Evolutionary conservation across 495 filamentous ascomycete genomes (phyloP).

Genomic region (Glutinoglossum americanum): DNA sequence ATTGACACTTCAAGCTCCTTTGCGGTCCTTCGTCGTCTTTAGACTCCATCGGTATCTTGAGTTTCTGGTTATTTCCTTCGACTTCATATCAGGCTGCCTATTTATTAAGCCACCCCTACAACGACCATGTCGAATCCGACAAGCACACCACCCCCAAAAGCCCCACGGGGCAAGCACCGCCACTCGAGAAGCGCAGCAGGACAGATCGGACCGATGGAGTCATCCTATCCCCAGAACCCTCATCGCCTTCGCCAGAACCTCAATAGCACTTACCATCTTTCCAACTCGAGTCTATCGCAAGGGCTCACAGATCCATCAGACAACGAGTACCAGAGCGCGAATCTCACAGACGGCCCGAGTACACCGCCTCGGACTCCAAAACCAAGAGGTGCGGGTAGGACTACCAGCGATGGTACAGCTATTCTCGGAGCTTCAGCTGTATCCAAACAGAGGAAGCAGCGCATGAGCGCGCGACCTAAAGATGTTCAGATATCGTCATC

Average conservation of each 20-base stretch:
- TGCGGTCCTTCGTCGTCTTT: neutral
- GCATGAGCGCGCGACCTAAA: neutral
- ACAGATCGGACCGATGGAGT: constrained; percentile 1
- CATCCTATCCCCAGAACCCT: constrained; percentile 3
- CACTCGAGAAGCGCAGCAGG: constrained; percentile 9
- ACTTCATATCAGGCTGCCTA: constrained; percentile 2
- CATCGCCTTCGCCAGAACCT: neutral
- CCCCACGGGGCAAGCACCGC: constrained; percentile 7
- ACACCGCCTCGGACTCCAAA: neutral
- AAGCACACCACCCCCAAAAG: neutral
- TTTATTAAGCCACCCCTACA: constrained; percentile 2
- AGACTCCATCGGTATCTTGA: neutral
- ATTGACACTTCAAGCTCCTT: neutral
- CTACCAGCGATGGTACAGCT: neutral
- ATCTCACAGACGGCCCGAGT: neutral
- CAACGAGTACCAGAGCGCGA: neutral
- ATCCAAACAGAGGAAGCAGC: neutral
- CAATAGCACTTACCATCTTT: neutral
- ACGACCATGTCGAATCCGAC: neutral
- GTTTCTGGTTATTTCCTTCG: constrained; percentile 1
- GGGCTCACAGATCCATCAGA: neutral
- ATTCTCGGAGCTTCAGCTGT: neutral
- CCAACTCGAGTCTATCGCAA: neutral
- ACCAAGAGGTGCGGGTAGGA: neutral
- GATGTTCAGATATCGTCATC: neutral